phyloP scores from a whole-genome alignment of 1,284 basidiomycete genomes.

The Tremellales sp. region DNA sequence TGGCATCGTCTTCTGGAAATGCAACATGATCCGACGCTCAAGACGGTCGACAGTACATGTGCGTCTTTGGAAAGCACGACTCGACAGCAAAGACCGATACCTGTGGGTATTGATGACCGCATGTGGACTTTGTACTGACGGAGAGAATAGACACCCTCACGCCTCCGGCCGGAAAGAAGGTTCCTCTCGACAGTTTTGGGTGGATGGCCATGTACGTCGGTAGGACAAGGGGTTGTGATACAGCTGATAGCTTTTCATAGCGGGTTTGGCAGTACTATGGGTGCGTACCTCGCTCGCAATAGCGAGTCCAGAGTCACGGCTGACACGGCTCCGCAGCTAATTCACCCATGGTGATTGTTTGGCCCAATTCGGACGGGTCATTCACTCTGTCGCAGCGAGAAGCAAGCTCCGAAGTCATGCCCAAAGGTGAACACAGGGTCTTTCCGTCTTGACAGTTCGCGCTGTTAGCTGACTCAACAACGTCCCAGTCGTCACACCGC shows the following conservation, averaged over 20 bases:
- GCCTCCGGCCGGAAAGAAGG: constrained; percentile 12
- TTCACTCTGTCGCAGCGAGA: constrained; percentile 60
- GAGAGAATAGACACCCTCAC: constrained; percentile 22
- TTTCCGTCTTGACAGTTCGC: not conserved
- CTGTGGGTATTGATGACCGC: constrained; percentile 17
- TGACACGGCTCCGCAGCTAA: constrained; percentile 25
- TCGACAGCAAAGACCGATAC: constrained; percentile 19
- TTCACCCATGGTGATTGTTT: constrained; percentile 62
- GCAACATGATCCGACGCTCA: too few relatives aligned
- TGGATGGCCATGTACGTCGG: constrained; percentile 56
- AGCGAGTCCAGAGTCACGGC: not conserved
- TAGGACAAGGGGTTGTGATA: constrained; percentile 1
- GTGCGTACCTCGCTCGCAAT: constrained; percentile 7
- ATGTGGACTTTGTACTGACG: not conserved
- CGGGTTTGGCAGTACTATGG: constrained; percentile 58
- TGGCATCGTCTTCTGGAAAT: too few relatives aligned
- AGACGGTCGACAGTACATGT: constrained; percentile 26
- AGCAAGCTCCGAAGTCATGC: constrained; percentile 53
- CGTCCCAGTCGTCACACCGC: constrained; percentile 45
- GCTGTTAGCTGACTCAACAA: not conserved
- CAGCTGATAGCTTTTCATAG: constrained; percentile 4
- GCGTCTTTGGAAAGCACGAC: constrained; percentile 27
- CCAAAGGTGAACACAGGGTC: constrained; percentile 45
- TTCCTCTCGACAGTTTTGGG: constrained; percentile 51
- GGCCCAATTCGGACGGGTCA: constrained; percentile 57